Conservation (phyloP, 1,284 basidiomycete genomes). For the Cystobasidium slooffiae region DNA sequence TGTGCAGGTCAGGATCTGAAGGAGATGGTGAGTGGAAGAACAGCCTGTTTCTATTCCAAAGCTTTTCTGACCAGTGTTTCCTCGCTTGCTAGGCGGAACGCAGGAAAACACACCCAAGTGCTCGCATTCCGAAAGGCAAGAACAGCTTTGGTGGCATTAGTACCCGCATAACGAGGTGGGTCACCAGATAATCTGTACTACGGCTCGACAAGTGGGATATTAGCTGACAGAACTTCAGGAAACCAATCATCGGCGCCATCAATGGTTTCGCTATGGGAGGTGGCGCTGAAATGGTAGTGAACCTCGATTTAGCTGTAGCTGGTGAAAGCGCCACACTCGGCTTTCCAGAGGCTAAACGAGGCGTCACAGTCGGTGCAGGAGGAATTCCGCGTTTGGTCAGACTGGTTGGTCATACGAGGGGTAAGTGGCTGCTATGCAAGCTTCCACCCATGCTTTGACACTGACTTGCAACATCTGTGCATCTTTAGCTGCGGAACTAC, state of each 20-base stretch:
- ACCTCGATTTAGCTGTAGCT: slow-evolving; percentile 82
- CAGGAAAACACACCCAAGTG: slow-evolving; percentile 13
- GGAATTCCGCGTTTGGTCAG: slow-evolving; percentile 61
- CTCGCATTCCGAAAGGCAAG: slow-evolving; percentile 24
- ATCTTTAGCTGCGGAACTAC: slow-evolving; percentile 72
- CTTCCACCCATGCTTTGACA: neutral
- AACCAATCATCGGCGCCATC: slow-evolving; percentile 82
- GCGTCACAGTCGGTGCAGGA: slow-evolving; percentile 75
- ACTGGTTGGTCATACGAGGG: slow-evolving; percentile 51
- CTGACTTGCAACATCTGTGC: slow-evolving; percentile 7
- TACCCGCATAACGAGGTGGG: slow-evolving; percentile 64
- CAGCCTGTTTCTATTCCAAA: neutral
- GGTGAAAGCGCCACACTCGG: slow-evolving; percentile 71
- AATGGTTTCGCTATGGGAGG: slow-evolving; percentile 80
- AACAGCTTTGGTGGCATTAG: slow-evolving; percentile 41
- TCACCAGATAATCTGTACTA: slow-evolving; percentile 37
- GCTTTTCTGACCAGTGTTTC: neutral
- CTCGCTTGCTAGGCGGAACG: slow-evolving; percentile 16
- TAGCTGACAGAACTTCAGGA: slow-evolving; percentile 59
- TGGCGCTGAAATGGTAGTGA: slow-evolving; percentile 75
- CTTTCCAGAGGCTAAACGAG: slow-evolving; percentile 79
- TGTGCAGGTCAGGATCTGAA: slow-evolving; percentile 81
- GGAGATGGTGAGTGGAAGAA: slow-evolving; percentile 61
- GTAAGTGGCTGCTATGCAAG: neutral
- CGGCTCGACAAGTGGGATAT: too few relatives aligned